Percentiles rank a stretch among this genome's conserved stretches.
Conservation (phyloP, 345 rosid species). For the Eutrema yunnanense region DNA sequence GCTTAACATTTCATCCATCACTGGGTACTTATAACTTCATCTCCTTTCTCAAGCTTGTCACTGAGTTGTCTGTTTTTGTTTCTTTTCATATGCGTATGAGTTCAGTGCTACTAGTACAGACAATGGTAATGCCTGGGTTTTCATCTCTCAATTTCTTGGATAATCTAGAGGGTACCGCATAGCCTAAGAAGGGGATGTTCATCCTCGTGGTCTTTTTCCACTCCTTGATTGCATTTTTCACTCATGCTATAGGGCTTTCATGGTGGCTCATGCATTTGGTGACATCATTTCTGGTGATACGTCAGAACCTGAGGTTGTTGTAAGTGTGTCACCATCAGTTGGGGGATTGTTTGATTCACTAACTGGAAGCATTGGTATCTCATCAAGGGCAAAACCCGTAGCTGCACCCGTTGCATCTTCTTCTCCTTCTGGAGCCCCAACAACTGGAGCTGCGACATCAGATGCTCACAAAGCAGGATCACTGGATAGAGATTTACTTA, state of each 20-base stretch:
- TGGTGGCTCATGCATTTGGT: slow-evolving; percentile 84
- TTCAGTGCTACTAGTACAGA: too few species aligned
- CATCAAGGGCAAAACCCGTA: slow-evolving; percentile 78
- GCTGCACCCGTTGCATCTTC: slow-evolving; percentile 79
- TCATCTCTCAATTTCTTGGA: too few species aligned
- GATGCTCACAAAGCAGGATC: slow-evolving; percentile 72
- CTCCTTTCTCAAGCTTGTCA: not conserved
- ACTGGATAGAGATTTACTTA: slow-evolving; percentile 70
- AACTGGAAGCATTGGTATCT: slow-evolving; percentile 90
- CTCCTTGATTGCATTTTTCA: not conserved
- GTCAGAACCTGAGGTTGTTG: slow-evolving; percentile 83
- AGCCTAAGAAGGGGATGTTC: too few species aligned
- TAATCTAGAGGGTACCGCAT: too few species aligned
- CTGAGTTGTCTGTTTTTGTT: not conserved
- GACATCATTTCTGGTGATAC: slow-evolving; percentile 75
- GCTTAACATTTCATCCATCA: slow-evolving; percentile 87
- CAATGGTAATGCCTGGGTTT: too few species aligned
- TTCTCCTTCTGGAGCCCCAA: slow-evolving; percentile 46
- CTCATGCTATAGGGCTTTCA: slow-evolving; percentile 55
- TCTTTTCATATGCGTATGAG: not conserved
- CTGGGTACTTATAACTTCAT: slow-evolving; percentile 57
- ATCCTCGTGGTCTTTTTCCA: too few species aligned
- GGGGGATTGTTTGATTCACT: slow-evolving; percentile 95
- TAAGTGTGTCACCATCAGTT: slow-evolving; percentile 62
- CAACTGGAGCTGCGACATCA: slow-evolving; percentile 41